Conservation (phyloP, 495 filamentous ascomycete genomes). For the Podospora pseudoanserina region DNA sequence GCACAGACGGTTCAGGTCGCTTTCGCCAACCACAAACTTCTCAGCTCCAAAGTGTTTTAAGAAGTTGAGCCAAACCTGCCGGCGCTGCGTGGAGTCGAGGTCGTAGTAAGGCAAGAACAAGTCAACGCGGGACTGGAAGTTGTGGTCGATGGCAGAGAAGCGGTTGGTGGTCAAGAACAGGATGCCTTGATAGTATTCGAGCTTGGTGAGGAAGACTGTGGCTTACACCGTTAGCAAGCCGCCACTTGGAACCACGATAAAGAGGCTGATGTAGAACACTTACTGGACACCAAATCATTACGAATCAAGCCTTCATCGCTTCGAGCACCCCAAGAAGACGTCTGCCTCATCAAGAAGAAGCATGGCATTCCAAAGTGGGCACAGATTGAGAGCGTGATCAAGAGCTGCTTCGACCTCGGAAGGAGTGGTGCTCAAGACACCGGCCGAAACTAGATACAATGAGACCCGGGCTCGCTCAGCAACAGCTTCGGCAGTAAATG, state of each 20-base stretch:
- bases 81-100: slow-evolving; percentile 30
- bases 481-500: slow-evolving; percentile 51
- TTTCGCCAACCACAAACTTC: slow-evolving; percentile 22
- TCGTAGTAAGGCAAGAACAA: slow-evolving; percentile 39
- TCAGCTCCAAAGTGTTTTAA: slow-evolving; percentile 20
- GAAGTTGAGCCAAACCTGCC: slow-evolving; percentile 29
- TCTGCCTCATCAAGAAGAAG: slow-evolving; percentile 50
- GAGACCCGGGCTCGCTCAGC: slow-evolving; percentile 36
- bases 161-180: slow-evolving; percentile 51
- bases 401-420: slow-evolving; percentile 30
- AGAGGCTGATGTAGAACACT: not conserved
- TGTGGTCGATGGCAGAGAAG: slow-evolving; percentile 42
- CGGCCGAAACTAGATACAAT: slow-evolving; percentile 27
- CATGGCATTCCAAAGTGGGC: slow-evolving; percentile 44
- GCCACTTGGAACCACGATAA: not conserved
- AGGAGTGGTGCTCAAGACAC: slow-evolving; percentile 22
- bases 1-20: slow-evolving; percentile 28
- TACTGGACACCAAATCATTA: slow-evolving; percentile 43
- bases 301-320: slow-evolving; percentile 32
- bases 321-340: slow-evolving; percentile 46
- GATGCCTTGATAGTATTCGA: slow-evolving; percentile 55
- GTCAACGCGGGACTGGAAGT: slow-evolving; percentile 51
- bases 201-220: slow-evolving; percentile 45
- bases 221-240: not conserved
- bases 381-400: slow-evolving; percentile 41